These are phyloP conservation scores for Leccinellum rugosiceps DNA, from an alignment of 768 basidiomycete species.

Conservation along the genomic window DNA sequence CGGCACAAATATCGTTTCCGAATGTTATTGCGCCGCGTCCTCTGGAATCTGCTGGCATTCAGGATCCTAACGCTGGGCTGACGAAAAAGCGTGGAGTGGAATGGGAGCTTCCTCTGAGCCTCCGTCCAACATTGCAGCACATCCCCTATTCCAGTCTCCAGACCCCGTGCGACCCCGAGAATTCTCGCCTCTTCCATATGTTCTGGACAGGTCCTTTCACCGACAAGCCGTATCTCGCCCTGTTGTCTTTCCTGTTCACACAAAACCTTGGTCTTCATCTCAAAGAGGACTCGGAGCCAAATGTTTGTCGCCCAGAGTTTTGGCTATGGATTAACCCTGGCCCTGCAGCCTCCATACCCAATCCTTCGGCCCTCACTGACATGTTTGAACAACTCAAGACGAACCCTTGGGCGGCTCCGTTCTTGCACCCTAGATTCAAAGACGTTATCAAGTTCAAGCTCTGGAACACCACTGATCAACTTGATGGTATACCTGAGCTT, in stretches of 20 bases:
- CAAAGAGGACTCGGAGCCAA: constrained; percentile 39
- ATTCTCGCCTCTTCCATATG: constrained; percentile 93
- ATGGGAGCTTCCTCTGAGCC: constrained; percentile 52
- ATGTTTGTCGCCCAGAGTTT: constrained; percentile 81
- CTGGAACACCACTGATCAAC: constrained; percentile 98
- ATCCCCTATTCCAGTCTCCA: constrained; percentile 54
- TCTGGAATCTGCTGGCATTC: constrained; percentile 25
- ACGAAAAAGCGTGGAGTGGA: constrained; percentile 56
- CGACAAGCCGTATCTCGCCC: constrained; percentile 95
- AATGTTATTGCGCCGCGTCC: constrained; percentile 33
- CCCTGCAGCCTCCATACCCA: constrained; percentile 88
- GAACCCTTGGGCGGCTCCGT: constrained; percentile 94
- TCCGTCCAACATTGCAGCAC: constrained; percentile 51
- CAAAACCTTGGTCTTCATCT: constrained; percentile 88
- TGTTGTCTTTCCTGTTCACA: constrained; percentile 93
- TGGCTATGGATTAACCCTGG: constrained; percentile 99
- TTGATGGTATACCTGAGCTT: constrained; percentile 88
- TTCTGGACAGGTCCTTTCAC: constrained; percentile 99
- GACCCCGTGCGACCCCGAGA: constrained; percentile 75
- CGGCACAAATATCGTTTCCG: constrained; percentile 29
- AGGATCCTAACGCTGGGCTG: constrained; percentile 54
- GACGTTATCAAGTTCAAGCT: constrained; percentile 92
- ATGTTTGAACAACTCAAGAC: constrained; percentile 80
- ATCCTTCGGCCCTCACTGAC: constrained; percentile 72
- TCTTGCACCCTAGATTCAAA: constrained; percentile 89